Evolutionary conservation across 208 protist genomes (phyloP), one percentile per base, ranked within the genome.

Genomic region (Leptomonas seymouri): DNA sequence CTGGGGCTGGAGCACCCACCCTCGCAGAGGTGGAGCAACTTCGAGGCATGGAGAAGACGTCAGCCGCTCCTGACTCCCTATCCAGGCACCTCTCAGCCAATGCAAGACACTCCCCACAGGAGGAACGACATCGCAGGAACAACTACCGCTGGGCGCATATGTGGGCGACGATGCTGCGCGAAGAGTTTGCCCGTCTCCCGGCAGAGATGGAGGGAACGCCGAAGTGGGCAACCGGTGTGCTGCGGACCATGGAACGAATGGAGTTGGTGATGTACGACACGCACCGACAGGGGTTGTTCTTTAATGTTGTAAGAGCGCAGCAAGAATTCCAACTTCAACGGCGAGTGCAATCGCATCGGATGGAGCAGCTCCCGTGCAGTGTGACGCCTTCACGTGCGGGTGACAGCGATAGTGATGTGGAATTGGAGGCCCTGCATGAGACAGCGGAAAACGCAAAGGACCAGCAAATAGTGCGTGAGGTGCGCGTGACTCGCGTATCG

Each of bases 201-300:
- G 82, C 82, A 2, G 63, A 81, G 46, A 75, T 81, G 50, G 86
- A 92, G 45, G 84, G 90, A 7, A 67, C 82, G 2, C 20, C 61
- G 41, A 34, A 25, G 31, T 66, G 34, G 44, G 34, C 44, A 25
- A 18, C 31, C 1, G 87, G 80, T 30, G 79, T 78, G 18, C 14
- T 57, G 25, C 73, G 74, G 12, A 71, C 71, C 28, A 28, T 93
- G 42, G 30, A 62, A 25, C 86, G 90, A 8, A 58, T 91, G 60
- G 83, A 93, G 71, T 30, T 64, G 8, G 83, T 86, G n/a, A 76
- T 90, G 56, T 42, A 66, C 27, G 66, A 79, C 4, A 83, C 87
- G 0, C 31, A 80, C n/a, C 56, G 48, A 2, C 59, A 84, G 15
- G 51, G 66, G 20, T 61, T 93, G 2, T 65, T 95, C 34, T 76